Evolutionary conservation across 2,329 filamentous ascomycete species (phyloP), one percentile per base, ranked within the genome.

Genomic region (Verticillium nubilum): DNA sequence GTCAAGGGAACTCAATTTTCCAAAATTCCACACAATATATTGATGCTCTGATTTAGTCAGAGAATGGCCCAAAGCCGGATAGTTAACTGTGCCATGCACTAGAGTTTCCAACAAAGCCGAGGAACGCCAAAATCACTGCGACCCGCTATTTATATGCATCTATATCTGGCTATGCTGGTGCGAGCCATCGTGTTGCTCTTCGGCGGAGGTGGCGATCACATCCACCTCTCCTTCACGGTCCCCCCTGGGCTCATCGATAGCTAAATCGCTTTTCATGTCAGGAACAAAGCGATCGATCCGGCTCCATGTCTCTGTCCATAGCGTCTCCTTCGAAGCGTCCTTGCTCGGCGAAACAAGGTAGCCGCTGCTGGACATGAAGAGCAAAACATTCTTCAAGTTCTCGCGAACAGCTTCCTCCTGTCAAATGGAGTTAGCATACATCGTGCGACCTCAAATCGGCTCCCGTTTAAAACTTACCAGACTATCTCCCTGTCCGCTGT

Each of bases 381-480:
- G 81, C 26, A 98, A 79, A 57, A 98, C 92, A 65, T 99, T 99
- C 76, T 99, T 99, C 60, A 99, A 78, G 65, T 92, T 95, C 74
- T 99, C 95, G 0, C 91, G 90, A 2, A 98, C 92, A 13, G 95
- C 94, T 78, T 99, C 95, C 75, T 96, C 92, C 87, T 96, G 66
- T 23, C 13, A 23, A 53, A 13, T 29, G 2, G 25, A 2, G 10
- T 53, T 29, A 53, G 52, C 52, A 53, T 28, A 9, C 3, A 13
- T 28, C n/a, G 5, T 29, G 25, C 15, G 12, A 54, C 17, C 23
- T 5, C 17, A 37, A n/a, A 13, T 25, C 15, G 4, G 58, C 67
- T 26, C 65, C 58, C 64, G 56, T 50, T 26, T 3, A 12, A 10
- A 52, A 81, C 88, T 76, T 84, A 93, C 90, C 70, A 96, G 76